Base-by-base conservation (phyloP, 2,329 filamentous ascomycete species). In the Penicillium digitatum region DNA sequence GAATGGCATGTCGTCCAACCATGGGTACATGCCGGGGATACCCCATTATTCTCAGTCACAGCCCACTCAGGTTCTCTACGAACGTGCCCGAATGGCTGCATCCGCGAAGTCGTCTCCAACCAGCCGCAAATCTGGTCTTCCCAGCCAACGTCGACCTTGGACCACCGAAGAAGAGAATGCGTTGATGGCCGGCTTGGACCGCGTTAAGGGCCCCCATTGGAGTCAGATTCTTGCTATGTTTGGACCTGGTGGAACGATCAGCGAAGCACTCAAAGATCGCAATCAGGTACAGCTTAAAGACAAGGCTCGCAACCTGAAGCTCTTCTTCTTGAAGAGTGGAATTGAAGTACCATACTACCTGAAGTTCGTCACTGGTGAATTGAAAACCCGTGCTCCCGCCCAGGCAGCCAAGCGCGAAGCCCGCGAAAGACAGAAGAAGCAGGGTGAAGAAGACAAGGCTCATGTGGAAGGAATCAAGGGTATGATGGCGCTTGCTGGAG, bases 241-340 rank as follows among this genome's bases (percentile, higher is more conserved):
- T 69, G 91, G 91, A 0, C 82, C 84, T 0, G 88, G 87, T 39
- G 91, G 91, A 5, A 88, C 87, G 0, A 83, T 93, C 24, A 92
- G 86, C 44, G 87, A 93, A 63, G 88, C 93, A 24, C 79, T 95
- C 20, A 93, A 92, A 63, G 91, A 95, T 69, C 83, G 90, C 32
- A 95, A 91, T 42, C 90, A 96, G 68, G 91, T 96, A 0, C 91
- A 95, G 69, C 79, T 95, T 12, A 96, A 96, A 72, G 90, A 96
- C 69, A 96, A 96, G 73, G 90, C 90, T 0, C 81, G 90, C 47
- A 96, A 96, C 61, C 75, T 95, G 46, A 96, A 95, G 72, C 76
- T 96, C 0, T 95, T 94, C 76, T 95, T 95, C 72, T 76, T 96
- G 51, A 96, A 96, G 76, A 93, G 88, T 18, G 90, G 90, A 49